Evolutionary conservation across 805 yeast genomes (phyloP), one percentile per base, ranked within the genome.

Genomic region (Monosporozyma unispora): DNA sequence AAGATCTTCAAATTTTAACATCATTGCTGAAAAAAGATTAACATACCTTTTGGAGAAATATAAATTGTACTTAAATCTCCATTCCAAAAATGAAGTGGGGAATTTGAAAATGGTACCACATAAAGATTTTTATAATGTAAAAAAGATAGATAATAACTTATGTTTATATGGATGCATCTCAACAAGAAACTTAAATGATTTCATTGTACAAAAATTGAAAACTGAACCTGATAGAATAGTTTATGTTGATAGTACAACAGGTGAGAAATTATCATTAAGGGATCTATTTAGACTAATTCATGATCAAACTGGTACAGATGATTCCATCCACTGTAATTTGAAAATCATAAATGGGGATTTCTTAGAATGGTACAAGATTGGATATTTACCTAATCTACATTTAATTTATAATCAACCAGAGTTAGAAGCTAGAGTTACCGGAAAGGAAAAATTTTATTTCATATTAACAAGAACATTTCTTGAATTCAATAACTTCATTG

Each of bases 51-150:
- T 47, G 16, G 57, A 62, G 11, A 64, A 66, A 45, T 67, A 62
- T 48, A 66, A 67, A 14, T 59, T 64, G 1, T 68, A 61, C 45
- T 53, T 54, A 6, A 50, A 66, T 12, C 49, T 69, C 27, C 62
- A 67, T 43, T 62, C 66, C 21, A 58, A 61, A 31, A 53, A 58
- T 19, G 71, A 67, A 50, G 57, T 55, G 0, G 50, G 54, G 12
- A 52, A 61, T 22, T 60, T 65, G 16, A 67, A 64, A 38, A 45
- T 59, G 42, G 67, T 68, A 27, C 71, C 71, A 33, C 69, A 68
- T 46, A 55, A 69, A 40, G 71, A 91, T 67, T 91, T 91, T 62
- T 91, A 90, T 70, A 91, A 91, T 62, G 96, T 89, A 44, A 80
- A 97, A 70, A 91, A 90, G 64, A 96, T 91, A 37, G 98, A 90